phyloP scores from a whole-genome alignment of 495 filamentous ascomycete species.

The Chaetomium tenue region DNA sequence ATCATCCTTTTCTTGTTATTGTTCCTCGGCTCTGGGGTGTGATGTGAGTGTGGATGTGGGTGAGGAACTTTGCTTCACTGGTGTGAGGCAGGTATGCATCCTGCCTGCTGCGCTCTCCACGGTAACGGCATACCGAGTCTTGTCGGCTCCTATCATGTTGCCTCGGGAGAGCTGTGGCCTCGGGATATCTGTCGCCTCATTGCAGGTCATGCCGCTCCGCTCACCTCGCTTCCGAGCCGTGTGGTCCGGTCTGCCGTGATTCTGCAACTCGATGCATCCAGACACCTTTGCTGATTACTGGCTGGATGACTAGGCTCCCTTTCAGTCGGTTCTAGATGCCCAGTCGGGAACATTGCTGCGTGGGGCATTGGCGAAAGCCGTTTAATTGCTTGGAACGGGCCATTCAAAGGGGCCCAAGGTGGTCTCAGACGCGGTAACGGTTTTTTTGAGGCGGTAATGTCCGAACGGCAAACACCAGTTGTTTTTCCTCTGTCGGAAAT shows the following conservation, averaged over 20 bases:
- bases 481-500: neutral
- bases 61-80: too few relatives aligned
- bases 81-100: neutral
- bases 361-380: neutral
- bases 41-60: too few relatives aligned
- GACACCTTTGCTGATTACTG: conserved; percentile 11
- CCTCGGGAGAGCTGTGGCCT: neutral
- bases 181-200: neutral
- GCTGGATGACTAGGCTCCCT: conserved; percentile 52
- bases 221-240: neutral
- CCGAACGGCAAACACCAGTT: conserved; percentile 5
- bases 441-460: neutral
- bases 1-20: neutral
- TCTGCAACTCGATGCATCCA: neutral
- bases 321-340: conserved; percentile 58
- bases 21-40: neutral
- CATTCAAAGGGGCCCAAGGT: neutral
- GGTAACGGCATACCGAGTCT: neutral
- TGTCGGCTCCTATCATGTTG: neutral
- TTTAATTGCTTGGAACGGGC: conserved; percentile 7
- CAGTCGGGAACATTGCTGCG: neutral
- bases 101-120: neutral
- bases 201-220: neutral
- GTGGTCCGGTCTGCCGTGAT: neutral
- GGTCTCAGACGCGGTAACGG: neutral